Conservation (phyloP, 371 early-diverging fungal genomes). For the Mucor piriformis region DNA sequence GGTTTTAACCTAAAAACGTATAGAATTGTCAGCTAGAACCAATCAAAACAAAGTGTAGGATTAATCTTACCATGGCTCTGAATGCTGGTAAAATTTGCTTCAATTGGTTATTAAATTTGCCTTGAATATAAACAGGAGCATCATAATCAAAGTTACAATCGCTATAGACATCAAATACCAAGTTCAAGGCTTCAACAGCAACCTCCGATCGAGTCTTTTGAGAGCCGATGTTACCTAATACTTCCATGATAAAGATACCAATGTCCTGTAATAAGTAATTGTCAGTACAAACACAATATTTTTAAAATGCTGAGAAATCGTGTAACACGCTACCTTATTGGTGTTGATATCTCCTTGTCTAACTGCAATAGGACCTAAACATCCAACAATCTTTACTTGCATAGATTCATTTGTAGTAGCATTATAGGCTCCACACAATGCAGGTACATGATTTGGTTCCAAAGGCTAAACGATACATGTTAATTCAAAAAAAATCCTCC, state of each 20-base stretch:
- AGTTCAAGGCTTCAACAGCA: conserved; percentile 78
- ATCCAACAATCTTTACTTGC: conserved; percentile 74
- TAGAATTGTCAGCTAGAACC: not conserved
- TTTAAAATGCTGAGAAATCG: conserved; percentile 14
- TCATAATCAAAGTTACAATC: conserved; percentile 88
- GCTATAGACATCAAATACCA: conserved; percentile 86
- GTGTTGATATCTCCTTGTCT: conserved; percentile 72
- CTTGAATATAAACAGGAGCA: conserved; percentile 76
- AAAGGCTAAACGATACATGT: conserved; percentile 50
- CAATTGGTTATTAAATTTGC: conserved; percentile 64
- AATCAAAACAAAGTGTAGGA: not conserved
- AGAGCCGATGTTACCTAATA: conserved; percentile 41
- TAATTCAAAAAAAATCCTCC: too few species aligned
- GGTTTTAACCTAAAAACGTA: conserved; percentile 49
- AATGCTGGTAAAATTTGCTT: conserved; percentile 54
- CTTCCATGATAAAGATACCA: conserved; percentile 35
- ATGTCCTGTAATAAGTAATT: conserved; percentile 29
- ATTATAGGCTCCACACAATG: conserved; percentile 54
- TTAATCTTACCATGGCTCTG: conserved; percentile 47
- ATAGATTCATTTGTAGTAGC: conserved; percentile 52
- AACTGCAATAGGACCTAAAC: conserved; percentile 74
- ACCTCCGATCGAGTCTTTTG: conserved; percentile 52
- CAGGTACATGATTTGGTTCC: conserved; percentile 48
- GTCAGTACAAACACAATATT: not conserved
- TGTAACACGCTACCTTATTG: conserved; percentile 64